Conservation (phyloP, 1,284 basidiomycete species). For the Cryptococcus sp. region DNA sequence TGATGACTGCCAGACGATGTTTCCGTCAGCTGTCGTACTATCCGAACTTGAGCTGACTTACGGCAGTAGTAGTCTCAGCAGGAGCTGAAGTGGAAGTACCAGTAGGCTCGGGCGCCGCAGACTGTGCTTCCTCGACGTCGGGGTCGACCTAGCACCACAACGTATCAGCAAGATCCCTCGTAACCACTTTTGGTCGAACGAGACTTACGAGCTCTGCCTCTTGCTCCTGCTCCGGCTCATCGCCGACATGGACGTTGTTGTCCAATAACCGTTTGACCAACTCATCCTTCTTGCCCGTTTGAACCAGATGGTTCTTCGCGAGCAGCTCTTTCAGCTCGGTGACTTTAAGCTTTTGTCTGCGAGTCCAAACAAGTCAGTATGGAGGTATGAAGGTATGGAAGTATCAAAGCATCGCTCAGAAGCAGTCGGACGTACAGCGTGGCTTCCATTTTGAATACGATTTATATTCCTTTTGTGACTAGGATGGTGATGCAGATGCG, state of each 20-base stretch:
- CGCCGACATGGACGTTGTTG: slow-evolving; percentile 32
- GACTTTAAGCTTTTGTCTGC: slow-evolving; percentile 54
- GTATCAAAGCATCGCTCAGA: neutral
- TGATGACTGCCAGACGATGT: neutral
- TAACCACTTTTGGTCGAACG: too few relatives aligned
- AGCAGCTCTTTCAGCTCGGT: slow-evolving; percentile 55
- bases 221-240: slow-evolving; percentile 17
- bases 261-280: slow-evolving; percentile 52
- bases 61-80: slow-evolving; percentile 10
- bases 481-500: too few relatives aligned
- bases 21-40: too few relatives aligned
- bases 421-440: slow-evolving; percentile 23
- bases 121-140: slow-evolving; percentile 5
- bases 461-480: too few relatives aligned
- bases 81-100: slow-evolving; percentile 7
- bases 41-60: slow-evolving; percentile 5
- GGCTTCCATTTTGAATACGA: slow-evolving; percentile 14
- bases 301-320: slow-evolving; percentile 39
- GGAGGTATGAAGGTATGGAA: slow-evolving; percentile 1
- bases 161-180: too few relatives aligned
- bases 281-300: slow-evolving; percentile 54
- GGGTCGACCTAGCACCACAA: slow-evolving; percentile 14
- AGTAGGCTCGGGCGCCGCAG: neutral
- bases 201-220: slow-evolving; percentile 30
- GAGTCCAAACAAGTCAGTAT: neutral